phyloP scores from a whole-genome alignment of 2,329 filamentous ascomycete species.

The Aspergillus udagawae region DNA sequence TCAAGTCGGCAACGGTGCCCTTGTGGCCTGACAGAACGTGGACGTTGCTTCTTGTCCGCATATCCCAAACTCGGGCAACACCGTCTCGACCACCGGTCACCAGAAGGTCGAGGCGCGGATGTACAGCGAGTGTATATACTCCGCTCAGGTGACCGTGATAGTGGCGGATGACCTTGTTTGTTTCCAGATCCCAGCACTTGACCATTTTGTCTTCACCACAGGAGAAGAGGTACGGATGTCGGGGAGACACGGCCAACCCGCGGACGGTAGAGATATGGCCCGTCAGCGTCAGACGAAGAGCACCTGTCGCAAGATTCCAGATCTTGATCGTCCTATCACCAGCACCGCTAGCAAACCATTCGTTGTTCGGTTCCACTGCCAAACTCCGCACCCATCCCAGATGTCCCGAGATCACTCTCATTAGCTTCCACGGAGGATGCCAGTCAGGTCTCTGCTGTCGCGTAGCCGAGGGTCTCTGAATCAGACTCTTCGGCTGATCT shows the following conservation, averaged over 20 bases:
- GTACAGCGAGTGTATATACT: slow-evolving; percentile 88
- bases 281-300: slow-evolving; percentile 79
- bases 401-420: slow-evolving; percentile 95
- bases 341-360: slow-evolving; percentile 95
- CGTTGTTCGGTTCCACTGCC: slow-evolving; percentile 90
- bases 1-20: slow-evolving; percentile 80
- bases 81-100: slow-evolving; percentile 94
- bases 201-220: slow-evolving; percentile 99
- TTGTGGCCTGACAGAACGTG: slow-evolving; percentile 91
- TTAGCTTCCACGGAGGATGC: slow-evolving; percentile 98
- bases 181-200: slow-evolving; percentile 98
- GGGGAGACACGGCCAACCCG: slow-evolving; percentile 83
- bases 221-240: slow-evolving; percentile 95
- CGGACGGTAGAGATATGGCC: slow-evolving; percentile 93
- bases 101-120: slow-evolving; percentile 89
- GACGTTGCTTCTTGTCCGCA: slow-evolving; percentile 92
- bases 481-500: slow-evolving; percentile 56
- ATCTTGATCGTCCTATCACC: slow-evolving; percentile 98
- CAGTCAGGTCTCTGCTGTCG: slow-evolving; percentile 78
- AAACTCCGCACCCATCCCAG: slow-evolving; percentile 88
- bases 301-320: slow-evolving; percentile 89
- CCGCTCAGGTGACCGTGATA: slow-evolving; percentile 97
- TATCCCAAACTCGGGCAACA: slow-evolving; percentile 95
- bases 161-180: slow-evolving; percentile 98
- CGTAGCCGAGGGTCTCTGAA: slow-evolving; percentile 58